These are phyloP conservation scores for Dryas integrifolia DNA, from an alignment of 331 rosid genomes.

Conservation along the genomic window DNA sequence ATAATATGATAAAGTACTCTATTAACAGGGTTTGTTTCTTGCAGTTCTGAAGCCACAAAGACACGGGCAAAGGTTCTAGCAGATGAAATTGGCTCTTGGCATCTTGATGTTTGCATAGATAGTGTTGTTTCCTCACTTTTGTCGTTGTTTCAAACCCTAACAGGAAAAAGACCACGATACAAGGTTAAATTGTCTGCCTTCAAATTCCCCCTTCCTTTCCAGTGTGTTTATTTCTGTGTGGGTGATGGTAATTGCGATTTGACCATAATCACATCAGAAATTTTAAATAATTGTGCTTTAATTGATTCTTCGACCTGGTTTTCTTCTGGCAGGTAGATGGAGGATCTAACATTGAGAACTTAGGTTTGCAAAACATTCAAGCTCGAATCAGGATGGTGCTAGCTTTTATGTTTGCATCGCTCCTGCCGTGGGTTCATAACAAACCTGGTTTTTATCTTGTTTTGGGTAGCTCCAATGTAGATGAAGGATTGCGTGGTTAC, in stretches of 20 bases:
- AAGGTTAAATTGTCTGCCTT: conserved; percentile 45
- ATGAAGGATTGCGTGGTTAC: conserved; percentile 87
- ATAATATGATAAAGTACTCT: background rate
- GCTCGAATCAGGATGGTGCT: conserved; percentile 92
- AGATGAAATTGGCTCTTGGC: conserved; percentile 93
- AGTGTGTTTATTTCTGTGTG: background rate
- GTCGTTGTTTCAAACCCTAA: conserved; percentile 69
- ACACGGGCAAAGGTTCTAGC: conserved; percentile 73
- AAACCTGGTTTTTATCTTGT: conserved; percentile 92
- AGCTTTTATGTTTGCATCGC: conserved; percentile 94
- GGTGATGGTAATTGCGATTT: background rate
- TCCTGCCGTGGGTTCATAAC: conserved; percentile 93
- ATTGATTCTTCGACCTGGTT: conserved; percentile 10
- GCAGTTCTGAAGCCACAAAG: conserved; percentile 78
- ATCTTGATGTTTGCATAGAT: conserved; percentile 85
- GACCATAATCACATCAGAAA: background rate
- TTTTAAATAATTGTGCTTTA: background rate
- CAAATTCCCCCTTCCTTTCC: background rate
- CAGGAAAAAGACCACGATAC: conserved; percentile 73
- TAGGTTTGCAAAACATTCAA: conserved; percentile 90
- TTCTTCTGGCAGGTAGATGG: conserved; percentile 70
- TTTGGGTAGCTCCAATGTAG: conserved; percentile 89
- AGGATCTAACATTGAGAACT: conserved; percentile 80
- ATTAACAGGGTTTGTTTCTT: conserved; percentile 23
- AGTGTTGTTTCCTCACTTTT: conserved; percentile 71